Percentiles rank a stretch among this genome's conserved stretches.
Conservation (phyloP, 202 grass and related monocot species). For the Setaria italica region DNA sequence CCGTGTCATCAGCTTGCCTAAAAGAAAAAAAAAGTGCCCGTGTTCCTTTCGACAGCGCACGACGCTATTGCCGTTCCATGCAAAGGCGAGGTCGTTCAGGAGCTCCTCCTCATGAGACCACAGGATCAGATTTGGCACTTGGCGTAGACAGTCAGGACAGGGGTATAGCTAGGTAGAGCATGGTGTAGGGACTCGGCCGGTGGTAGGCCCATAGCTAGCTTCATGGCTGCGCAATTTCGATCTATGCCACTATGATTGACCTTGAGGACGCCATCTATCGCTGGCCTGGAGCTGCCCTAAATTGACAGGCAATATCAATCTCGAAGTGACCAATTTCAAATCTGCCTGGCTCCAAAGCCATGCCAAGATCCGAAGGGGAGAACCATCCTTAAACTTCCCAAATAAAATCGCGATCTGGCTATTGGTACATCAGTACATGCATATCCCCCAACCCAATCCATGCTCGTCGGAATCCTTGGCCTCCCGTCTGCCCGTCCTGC, state of each 20-base stretch:
- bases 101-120: not conserved
- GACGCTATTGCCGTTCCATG: not conserved
- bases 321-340: not conserved
- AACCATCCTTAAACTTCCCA: not conserved
- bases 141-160: slow-evolving; percentile 16
- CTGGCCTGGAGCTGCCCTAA: not conserved
- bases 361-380: not conserved
- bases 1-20: not conserved
- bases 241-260: slow-evolving; percentile 33
- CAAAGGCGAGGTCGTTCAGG: too few relatives aligned
- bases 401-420: not conserved
- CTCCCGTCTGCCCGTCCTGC: not conserved
- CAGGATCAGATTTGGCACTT: slow-evolving; percentile 30
- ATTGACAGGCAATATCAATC: not conserved
- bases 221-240: not conserved
- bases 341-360: not conserved
- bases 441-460: not conserved
- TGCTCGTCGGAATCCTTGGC: not conserved
- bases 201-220: not conserved
- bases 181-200: not conserved
- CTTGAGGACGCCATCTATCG: not conserved
- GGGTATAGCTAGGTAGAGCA: not conserved
- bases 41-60: not conserved
- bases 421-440: not conserved
- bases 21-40: not conserved